Percentiles rank a stretch among this genome's conserved stretches.
Evolutionary conservation across 176 grass and related monocot genomes (phyloP).

Genomic region (Microstegium vimineum): DNA sequence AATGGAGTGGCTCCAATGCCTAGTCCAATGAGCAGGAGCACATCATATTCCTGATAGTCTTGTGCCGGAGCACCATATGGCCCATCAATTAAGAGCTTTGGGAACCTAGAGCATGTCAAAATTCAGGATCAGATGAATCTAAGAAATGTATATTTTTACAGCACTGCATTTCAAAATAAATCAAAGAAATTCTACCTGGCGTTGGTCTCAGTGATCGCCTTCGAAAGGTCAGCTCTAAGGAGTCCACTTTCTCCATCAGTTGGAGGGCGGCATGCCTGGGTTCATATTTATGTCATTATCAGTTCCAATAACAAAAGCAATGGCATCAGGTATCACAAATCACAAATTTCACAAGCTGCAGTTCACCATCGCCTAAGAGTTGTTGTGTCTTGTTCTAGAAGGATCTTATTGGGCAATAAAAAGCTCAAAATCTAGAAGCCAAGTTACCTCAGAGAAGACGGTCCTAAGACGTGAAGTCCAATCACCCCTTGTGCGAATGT

Average conservation of each 20-base stretch:
- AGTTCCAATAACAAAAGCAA: slow-evolving; percentile 4
- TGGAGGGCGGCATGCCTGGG: slow-evolving; percentile 63
- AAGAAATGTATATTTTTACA: not conserved
- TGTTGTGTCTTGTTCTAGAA: not conserved
- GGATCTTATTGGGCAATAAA: not conserved
- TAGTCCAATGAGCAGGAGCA: slow-evolving; percentile 76
- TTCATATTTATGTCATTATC: slow-evolving; percentile 24
- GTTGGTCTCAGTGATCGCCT: slow-evolving; percentile 29
- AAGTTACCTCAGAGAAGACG: slow-evolving; percentile 81
- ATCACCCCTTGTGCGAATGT: slow-evolving; percentile 93
- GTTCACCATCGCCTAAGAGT: not conserved
- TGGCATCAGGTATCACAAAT: not conserved
- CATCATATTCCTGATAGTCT: slow-evolving; percentile 88
- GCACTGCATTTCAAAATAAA: not conserved
- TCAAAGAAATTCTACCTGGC: slow-evolving; percentile 31
- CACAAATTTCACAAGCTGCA: not conserved
- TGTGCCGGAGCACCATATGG: slow-evolving; percentile 91
- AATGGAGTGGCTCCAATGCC: slow-evolving; percentile 95
- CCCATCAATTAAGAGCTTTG: slow-evolving; percentile 75
- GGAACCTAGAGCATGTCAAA: slow-evolving; percentile 53
- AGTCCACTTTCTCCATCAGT: slow-evolving; percentile 72
- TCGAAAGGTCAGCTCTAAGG: slow-evolving; percentile 69
- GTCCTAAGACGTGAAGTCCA: slow-evolving; percentile 86
- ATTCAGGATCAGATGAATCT: not conserved
- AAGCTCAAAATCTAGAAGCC: not conserved